Evolutionary conservation across 331 rosid species (phyloP), one percentile per base, ranked within the genome.

Genomic region (Dryas integrifolia): DNA sequence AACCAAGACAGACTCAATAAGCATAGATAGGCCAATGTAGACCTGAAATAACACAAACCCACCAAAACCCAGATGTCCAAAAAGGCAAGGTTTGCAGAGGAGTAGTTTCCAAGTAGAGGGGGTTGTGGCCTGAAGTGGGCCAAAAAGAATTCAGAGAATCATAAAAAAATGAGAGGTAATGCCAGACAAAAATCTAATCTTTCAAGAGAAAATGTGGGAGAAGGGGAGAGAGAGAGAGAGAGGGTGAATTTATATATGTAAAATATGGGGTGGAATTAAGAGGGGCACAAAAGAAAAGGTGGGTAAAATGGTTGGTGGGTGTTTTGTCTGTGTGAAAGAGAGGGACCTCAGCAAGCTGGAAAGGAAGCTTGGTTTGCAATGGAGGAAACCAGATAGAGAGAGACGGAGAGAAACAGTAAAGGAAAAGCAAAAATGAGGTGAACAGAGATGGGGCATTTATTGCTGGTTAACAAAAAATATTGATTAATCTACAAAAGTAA

Each of bases 331-430:
- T 70, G 80, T 75, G 72, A 74, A 83, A 44, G 82, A 67, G 77
- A 53, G 80, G 82, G 87, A 68, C 80, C 82, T 76, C 62, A 80
- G 82, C 85, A 67, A 87, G 87, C 87, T 87, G 90, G 80, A 89
- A 87, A 87, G 87, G 52, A 71, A 81, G 87, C 82, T 81, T 91
- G 95, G 85, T 77, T 82, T 87, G 96, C 75, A 90, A 87, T 84
- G 92, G 91, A 86, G 96, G 92, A 86, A 75, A 82, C 69, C 85
- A 84, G 76, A 72, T 71, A 66, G 65, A 48, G 16, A 21, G 43
- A 30, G 55, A 49, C 1, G 24, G 85, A 79, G 86, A 82, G 85
- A 80, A 79, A 87, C 79, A 81, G 91, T 80, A 81, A 80, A 85
- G 88, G 73, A 6, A 82, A 80, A 85, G 94, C 85, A 83, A 85